These are phyloP conservation scores for Mycena citricolor DNA, from an alignment of 1,284 basidiomycete species.

Conservation along the genomic window DNA sequence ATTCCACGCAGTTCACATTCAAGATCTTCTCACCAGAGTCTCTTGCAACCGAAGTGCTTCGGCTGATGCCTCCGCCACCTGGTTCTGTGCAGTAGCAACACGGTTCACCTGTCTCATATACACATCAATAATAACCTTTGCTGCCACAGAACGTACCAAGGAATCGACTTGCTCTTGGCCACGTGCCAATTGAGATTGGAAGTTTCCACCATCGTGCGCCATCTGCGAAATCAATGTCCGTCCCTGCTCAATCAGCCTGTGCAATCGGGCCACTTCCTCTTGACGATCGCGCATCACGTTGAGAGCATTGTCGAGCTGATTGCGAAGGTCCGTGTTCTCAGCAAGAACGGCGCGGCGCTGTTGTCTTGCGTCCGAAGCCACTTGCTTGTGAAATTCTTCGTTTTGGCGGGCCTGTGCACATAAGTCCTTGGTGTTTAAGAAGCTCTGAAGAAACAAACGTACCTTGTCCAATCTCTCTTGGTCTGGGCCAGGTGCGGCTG, in stretches of 20 bases:
- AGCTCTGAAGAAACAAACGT: too few species aligned
- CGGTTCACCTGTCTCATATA: neutral
- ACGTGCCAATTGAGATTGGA: neutral
- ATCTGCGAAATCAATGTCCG: neutral
- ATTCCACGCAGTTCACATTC: neutral
- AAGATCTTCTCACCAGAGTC: neutral
- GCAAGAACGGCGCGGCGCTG: neutral
- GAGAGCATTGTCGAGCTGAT: neutral
- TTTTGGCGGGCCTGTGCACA: constrained; percentile 1
- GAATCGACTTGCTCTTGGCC: neutral
- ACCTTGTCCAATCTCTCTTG: too few species aligned
- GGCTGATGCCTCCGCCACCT: neutral
- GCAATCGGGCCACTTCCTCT: neutral
- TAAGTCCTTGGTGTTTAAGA: too few species aligned
- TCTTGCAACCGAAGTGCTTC: neutral
- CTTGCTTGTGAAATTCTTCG: neutral
- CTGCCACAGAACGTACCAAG: constrained; percentile 1
- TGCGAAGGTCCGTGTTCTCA: neutral
- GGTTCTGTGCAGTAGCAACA: neutral
- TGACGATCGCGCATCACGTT: neutral
- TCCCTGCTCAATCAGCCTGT: neutral
- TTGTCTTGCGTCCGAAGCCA: neutral
- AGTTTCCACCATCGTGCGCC: neutral
- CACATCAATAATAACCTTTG: neutral
- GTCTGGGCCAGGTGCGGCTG: too few species aligned